Base-by-base conservation (phyloP, 441 rosid species). In the Pelargonium citronellum region DNA sequence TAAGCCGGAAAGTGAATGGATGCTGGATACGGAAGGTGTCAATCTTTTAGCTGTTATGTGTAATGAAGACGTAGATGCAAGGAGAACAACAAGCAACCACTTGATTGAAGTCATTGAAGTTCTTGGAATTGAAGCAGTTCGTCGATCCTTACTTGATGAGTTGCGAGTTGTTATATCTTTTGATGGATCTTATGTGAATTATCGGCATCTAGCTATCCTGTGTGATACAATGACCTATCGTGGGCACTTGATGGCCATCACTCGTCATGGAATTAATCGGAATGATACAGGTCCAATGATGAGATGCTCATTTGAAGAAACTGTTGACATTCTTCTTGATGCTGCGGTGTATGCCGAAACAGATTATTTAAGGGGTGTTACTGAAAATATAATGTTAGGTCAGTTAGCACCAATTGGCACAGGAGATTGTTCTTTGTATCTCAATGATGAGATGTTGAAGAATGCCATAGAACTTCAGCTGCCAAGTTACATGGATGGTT, bases 171-270 rank as follows among this genome's bases (percentile, higher is more conserved):
- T 95, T 70, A 95, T 92, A 71, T 95, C 99, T 0, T 95, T 95
- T 64, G 98, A 92, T 83, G 98, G 98, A 46, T 95, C 99, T 47
- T 95, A 91, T 72, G 99, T 95, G 75, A 91, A 95, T 69, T 91
- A 92, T 75, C 83, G 99, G 65, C 99, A 92, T 83, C 87, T 95
- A 69, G 99, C 98, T 74, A 95, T 95, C 67, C 79, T 95, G 44
- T 95, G 98, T 75, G 99, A 95, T 78, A 92, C 99, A 34, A 95
- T 95, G 99, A 95, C 99, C 19, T 95, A 95, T 75, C 97, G 99
- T 2, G 98, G 99, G 68, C 97, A 92, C 79, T 83, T 95, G 81
- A 95, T 95, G 99, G 98, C 98, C 22, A 95, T 95, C 78, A 95
- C 99, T 51, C 97, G 98, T 67, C 98, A 92, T 77, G 99, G 99